Evolutionary conservation across 345 rosid species (phyloP), one percentile per base, ranked within the genome.

Genomic region (Eucalyptus curtisii): DNA sequence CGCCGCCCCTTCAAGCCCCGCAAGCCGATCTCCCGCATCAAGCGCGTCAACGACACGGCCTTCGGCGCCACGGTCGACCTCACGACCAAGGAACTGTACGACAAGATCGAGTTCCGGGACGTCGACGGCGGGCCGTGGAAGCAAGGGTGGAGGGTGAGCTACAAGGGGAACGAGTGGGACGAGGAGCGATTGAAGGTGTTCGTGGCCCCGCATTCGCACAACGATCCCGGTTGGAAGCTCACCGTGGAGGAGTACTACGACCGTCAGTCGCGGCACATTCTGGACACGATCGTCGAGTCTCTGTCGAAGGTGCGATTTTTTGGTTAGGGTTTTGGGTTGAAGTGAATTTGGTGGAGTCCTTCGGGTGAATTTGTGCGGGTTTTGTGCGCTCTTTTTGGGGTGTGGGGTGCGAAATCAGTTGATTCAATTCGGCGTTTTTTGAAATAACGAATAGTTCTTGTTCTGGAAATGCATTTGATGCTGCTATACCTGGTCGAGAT

Each of bases 201-300:
- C 91, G 99, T 98, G 44, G 96, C 95, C 89, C 99, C 99, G 71
- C 99, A 97, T 88, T 98, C 99, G 47, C 99, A 98, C 91, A 97
- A 98, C 87, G 99, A 98, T 94, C 99, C 99, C 13, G 99, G 99
- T 13, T 98, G 99, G 99, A 98, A 94, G 93, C 91, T 95, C 59
- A 98, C 99, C 1, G 99, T 98, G 37, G 99, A 97, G 10, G 99
- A 98, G 97, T 98, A 98, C 88, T 98, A 98, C 86, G 97, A 95
- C 86, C 92, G 89, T 88, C 98, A 98, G 87, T 91, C 99, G 6
- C 94, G 95, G 92, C 97, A 92, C 91, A 97, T 98, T 40, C 95
- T 98, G 44, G 98, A 98, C 82, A 95, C 99, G 17, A 96, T 98
- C 87, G 97, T 98, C 64, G 95, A 95, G 19, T 91, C 99, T 66